A percentile compares a stretch with the other conserved stretches of the same genome.
phyloP scores from a whole-genome alignment of 2,329 filamentous ascomycete genomes.

The Shiraia sp. region DNA sequence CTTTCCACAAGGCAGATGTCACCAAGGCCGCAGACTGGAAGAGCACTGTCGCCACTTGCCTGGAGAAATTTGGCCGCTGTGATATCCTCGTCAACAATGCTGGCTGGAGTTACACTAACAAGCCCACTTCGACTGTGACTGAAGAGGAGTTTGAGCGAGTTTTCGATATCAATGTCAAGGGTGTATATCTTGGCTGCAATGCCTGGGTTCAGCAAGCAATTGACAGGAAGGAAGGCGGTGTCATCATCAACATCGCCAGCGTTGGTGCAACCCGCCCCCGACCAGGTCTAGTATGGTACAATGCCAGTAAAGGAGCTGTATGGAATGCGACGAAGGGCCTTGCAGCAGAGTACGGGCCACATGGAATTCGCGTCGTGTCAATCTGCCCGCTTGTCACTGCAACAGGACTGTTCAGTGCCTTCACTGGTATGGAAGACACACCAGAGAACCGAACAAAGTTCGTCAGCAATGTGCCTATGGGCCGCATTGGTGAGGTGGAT shows the following conservation, averaged over 20 bases:
- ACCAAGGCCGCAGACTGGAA: conserved; percentile 59
- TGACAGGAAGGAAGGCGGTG: conserved; percentile 59
- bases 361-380: conserved; percentile 73
- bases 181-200: conserved; percentile 63
- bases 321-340: conserved; percentile 67
- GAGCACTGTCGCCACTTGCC: conserved; percentile 56
- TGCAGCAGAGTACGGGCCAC: conserved; percentile 72
- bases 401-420: conserved; percentile 64
- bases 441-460: conserved; percentile 57
- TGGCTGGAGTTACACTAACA: conserved; percentile 58
- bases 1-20: conserved; percentile 54
- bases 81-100: conserved; percentile 67
- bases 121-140: conserved; percentile 64
- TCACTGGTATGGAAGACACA: conserved; percentile 66
- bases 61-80: conserved; percentile 58
- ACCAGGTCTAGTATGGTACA: conserved; percentile 70
- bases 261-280: conserved; percentile 66
- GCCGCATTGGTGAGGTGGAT: conserved; percentile 62
- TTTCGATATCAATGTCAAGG: conserved; percentile 71
- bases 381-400: conserved; percentile 70
- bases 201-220: conserved; percentile 66
- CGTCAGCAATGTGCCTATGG: conserved; percentile 62
- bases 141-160: conserved; percentile 69
- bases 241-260: conserved; percentile 68
- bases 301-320: conserved; percentile 69